Base-by-base conservation (phyloP, 208 protist genomes). In the Wallacemonas rigidus region DNA sequence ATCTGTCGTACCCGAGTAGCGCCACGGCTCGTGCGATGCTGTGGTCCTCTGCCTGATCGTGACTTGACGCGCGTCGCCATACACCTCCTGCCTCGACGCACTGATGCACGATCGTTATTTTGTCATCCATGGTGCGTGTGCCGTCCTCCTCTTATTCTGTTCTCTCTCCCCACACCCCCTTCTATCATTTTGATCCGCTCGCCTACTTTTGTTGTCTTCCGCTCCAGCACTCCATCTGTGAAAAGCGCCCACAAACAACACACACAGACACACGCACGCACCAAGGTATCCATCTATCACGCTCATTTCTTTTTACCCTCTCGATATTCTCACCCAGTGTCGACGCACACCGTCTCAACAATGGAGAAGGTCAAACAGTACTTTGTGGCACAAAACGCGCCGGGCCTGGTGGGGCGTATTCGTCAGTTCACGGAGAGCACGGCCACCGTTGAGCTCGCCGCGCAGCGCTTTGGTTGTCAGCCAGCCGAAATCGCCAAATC, bases 401-500 rank as follows among this genome's bases (percentile, higher is more conserved):
- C 8, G 3, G 71, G 78, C 58, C 71, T 92, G n/a, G 40, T 77
- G 2, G 70, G 83, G 1, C 82, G 83, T 70, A 85, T 93, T 61
- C 74, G 60, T 1, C 67, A 70, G 57, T 89, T 87, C 61, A 40
- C 50, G n/a, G 76, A 79, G 43, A 89, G 80, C 71, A 85, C 75
- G 63, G 83, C 81, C 36, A 93, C 88, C 0, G 75, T 85, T 5
- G 78, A 86, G 69, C 76, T 84, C 61, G 85, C 85, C 1, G 88
- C 88, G 1, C 26, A 70, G 36, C 72, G 71, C 11, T 67, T 93
- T 41, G 58, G 72, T 58, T 93, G 88, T 75, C 54, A 62, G 17
- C 77, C 83, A 3, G 72, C 69, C 1, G 78, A 88, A 50, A 91
- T 93, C 58, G 85, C 88, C 44, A 93, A 93, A 74, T 86, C 76